A percentile compares a stretch with the other conserved stretches of the same genome.
phyloP scores from a whole-genome alignment of 192 early-diverging fungal species.

The Coemansia sp. region DNA sequence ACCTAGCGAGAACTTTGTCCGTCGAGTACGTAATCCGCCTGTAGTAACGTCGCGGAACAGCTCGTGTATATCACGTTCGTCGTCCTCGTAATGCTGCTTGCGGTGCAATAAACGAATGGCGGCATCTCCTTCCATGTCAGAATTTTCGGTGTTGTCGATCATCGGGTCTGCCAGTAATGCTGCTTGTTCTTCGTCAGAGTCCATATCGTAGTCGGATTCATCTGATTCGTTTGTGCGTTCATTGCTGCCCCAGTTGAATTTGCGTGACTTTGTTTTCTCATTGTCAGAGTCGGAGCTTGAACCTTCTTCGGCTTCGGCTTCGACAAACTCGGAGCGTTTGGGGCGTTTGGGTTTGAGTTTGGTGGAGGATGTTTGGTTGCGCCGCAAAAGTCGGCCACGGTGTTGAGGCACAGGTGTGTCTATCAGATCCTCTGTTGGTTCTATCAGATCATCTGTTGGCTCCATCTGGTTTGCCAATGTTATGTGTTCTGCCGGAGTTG shows the following conservation, averaged over 20 bases:
- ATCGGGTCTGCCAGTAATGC: conserved; percentile 45
- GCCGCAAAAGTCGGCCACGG: conserved; percentile 12
- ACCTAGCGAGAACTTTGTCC: conserved; percentile 17
- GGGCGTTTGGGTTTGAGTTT: conserved; percentile 2
- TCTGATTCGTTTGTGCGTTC: conserved; percentile 17
- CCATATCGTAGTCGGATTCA: conserved; percentile 30
- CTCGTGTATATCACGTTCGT: conserved; percentile 38
- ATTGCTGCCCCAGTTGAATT: conserved; percentile 41
- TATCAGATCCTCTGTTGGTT: neutral
- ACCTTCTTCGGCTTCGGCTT: conserved; percentile 53
- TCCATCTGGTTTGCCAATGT: too few relatives aligned
- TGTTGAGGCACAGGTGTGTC: neutral
- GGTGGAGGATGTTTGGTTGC: neutral
- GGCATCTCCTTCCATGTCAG: conserved; percentile 23
- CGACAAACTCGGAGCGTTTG: conserved; percentile 48
- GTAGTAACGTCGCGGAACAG: conserved; percentile 46
- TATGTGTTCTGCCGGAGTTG: neutral
- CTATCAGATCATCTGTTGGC: neutral
- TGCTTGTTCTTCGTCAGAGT: conserved; percentile 41
- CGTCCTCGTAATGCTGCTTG: conserved; percentile 35
- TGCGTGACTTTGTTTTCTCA: conserved; percentile 13
- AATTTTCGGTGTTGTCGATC: conserved; percentile 34
- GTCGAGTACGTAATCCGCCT: conserved; percentile 12
- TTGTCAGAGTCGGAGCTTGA: conserved; percentile 40
- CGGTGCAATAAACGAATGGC: conserved; percentile 44